Percentiles rank a stretch among this genome's conserved stretches.
These are phyloP conservation scores for Botrytis medusae DNA, from an alignment of 2,329 filamentous ascomycete species.

Conservation along the genomic window DNA sequence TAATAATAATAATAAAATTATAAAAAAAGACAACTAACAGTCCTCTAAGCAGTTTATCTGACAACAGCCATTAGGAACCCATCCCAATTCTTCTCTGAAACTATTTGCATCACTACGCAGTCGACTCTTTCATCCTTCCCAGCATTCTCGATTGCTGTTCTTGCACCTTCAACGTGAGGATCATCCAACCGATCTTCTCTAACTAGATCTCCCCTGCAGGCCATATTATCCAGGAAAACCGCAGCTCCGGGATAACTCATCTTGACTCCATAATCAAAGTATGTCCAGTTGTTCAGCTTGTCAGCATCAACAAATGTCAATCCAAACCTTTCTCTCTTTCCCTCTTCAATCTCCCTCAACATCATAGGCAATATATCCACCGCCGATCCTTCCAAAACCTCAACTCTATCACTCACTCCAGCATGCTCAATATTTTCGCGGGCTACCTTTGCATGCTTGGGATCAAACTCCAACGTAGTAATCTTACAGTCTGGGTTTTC, in stretches of 20 bases:
- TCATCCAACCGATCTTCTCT: constrained; percentile 1
- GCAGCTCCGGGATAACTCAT: constrained; percentile 6
- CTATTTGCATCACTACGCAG: constrained; percentile 5
- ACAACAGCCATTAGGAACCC: background rate
- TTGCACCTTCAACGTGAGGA: constrained; percentile 3
- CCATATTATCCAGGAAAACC: background rate
- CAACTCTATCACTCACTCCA: constrained; percentile 3
- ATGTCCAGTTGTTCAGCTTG: background rate
- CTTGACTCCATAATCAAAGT: background rate
- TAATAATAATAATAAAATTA: no score
- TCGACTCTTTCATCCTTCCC: background rate
- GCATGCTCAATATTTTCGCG: constrained; percentile 2
- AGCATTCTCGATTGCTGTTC: background rate
- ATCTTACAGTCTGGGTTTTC: constrained; percentile 7
- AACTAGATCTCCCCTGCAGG: background rate
- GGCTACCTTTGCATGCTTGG: background rate
- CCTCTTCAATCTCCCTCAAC: constrained; percentile 10
- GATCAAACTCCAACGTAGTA: background rate
- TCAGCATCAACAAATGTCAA: constrained; percentile 13
- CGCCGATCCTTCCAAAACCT: constrained; percentile 1
- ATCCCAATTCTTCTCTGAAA: constrained; percentile 10
- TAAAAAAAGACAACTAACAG: background rate
- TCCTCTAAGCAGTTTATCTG: background rate
- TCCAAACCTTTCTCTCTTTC: background rate
- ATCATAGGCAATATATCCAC: background rate